phyloP scores from a whole-genome alignment of 1,284 basidiomycete genomes.

The Apiotrichum siamense region DNA sequence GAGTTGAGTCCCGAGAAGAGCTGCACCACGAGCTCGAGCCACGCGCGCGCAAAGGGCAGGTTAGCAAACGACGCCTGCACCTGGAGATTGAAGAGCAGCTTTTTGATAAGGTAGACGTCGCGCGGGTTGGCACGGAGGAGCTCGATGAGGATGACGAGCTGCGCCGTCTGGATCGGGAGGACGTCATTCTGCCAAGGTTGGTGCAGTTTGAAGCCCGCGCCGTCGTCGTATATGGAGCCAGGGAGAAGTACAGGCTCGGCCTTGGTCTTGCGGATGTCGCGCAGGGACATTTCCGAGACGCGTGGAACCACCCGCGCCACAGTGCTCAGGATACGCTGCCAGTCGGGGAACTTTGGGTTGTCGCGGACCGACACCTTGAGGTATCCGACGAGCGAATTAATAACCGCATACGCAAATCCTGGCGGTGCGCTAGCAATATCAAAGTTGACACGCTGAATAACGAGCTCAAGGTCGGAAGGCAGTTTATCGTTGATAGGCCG shows the following conservation, averaged over 20 bases:
- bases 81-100: slow-evolving; percentile 59
- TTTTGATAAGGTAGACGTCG: slow-evolving; percentile 65
- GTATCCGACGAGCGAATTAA: slow-evolving; percentile 66
- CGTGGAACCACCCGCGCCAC: slow-evolving; percentile 57
- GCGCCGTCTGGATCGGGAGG: slow-evolving; percentile 62
- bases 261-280: slow-evolving; percentile 68
- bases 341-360: slow-evolving; percentile 52
- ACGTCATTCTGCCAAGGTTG: slow-evolving; percentile 50
- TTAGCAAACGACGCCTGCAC: slow-evolving; percentile 28
- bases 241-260: slow-evolving; percentile 66
- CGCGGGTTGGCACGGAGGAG: slow-evolving; percentile 63
- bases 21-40: slow-evolving; percentile 63
- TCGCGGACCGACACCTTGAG: slow-evolving; percentile 56
- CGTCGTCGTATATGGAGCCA: slow-evolving; percentile 50
- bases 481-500: slow-evolving; percentile 60
- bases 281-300: slow-evolving; percentile 65
- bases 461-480: slow-evolving; percentile 51
- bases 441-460: slow-evolving; percentile 53
- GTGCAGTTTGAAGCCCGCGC: slow-evolving; percentile 47
- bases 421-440: slow-evolving; percentile 57
- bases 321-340: slow-evolving; percentile 56
- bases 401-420: slow-evolving; percentile 59
- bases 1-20: slow-evolving; percentile 68
- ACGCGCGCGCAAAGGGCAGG: slow-evolving; percentile 57
- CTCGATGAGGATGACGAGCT: slow-evolving; percentile 62